These are phyloP conservation scores for Taxawa tesnikishii DNA, from an alignment of 2,329 filamentous ascomycete species.

Conservation along the genomic window DNA sequence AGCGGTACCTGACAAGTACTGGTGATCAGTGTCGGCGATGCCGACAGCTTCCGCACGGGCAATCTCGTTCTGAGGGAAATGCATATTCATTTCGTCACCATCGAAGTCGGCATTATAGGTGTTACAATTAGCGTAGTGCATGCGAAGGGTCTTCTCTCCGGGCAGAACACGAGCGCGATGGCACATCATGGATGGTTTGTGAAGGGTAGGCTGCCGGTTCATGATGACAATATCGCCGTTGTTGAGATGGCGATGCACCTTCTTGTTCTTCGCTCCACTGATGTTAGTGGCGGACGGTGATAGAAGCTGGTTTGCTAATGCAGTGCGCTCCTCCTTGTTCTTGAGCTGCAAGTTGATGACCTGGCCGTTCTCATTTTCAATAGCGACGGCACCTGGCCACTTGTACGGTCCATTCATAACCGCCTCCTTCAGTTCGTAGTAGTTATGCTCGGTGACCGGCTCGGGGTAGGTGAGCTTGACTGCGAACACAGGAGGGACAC, in stretches of 20 bases:
- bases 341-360: constrained; percentile 81
- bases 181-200: constrained; percentile 98
- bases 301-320: constrained; percentile 84
- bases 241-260: constrained; percentile 89
- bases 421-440: constrained; percentile 86
- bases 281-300: constrained; percentile 66
- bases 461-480: constrained; percentile 94
- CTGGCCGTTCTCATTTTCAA: constrained; percentile 92
- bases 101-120: constrained; percentile 99
- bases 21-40: constrained; percentile 91
- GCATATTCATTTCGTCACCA: constrained; percentile 99
- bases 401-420: constrained; percentile 89
- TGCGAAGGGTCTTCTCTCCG: constrained; percentile 93
- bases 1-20: constrained; percentile 87
- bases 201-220: constrained; percentile 95
- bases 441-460: constrained; percentile 94
- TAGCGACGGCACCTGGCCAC: constrained; percentile 87
- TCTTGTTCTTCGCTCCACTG: constrained; percentile 76
- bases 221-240: constrained; percentile 96
- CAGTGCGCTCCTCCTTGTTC: constrained; percentile 73
- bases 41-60: constrained; percentile 85
- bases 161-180: constrained; percentile 85
- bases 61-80: constrained; percentile 95
- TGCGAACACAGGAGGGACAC: constrained; percentile 95
- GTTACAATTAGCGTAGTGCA: constrained; percentile 99